A percentile compares a stretch with the other conserved stretches of the same genome.
These are phyloP conservation scores for Vanrija sp. DNA, from an alignment of 1,284 basidiomycete species.

Conservation along the genomic window DNA sequence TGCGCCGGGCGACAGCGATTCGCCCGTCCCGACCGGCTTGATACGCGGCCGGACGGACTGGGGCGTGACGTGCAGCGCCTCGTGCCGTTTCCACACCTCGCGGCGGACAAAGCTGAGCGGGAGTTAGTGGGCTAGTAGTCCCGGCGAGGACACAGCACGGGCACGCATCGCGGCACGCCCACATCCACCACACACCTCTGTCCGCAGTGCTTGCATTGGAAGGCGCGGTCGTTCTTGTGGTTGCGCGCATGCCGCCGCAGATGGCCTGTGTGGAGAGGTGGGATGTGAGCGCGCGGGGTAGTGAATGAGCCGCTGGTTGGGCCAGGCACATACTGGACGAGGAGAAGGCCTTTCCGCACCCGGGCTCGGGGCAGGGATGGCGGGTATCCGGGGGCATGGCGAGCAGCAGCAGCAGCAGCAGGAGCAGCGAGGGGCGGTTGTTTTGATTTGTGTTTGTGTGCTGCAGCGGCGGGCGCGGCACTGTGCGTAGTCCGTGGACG, in stretches of 20 bases:
- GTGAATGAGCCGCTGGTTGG: too few relatives aligned
- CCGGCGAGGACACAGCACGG: too few relatives aligned
- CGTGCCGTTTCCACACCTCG: constrained; percentile 13
- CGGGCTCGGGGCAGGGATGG: constrained; percentile 4
- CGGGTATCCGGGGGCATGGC: not conserved
- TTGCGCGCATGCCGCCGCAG: constrained; percentile 11
- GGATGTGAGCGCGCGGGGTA: not conserved
- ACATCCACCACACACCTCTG: not conserved
- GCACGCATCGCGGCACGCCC: not conserved
- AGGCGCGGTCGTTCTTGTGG: constrained; percentile 6
- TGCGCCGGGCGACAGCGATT: not conserved
- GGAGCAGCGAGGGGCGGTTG: not conserved
- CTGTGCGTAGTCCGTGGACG: too few relatives aligned
- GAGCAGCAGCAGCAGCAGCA: too few relatives aligned
- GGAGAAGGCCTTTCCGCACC: constrained; percentile 8
- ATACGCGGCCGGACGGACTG: constrained; percentile 9
- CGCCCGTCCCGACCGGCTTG: constrained; percentile 6
- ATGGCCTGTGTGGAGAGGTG: constrained; percentile 2
- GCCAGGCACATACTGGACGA: constrained; percentile 3
- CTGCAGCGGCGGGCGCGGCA: not conserved
- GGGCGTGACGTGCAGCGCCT: constrained; percentile 11
- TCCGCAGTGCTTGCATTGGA: constrained; percentile 11
- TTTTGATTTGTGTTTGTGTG: not conserved
- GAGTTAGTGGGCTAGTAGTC: not conserved
- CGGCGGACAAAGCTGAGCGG: constrained; percentile 3